A percentile compares a stretch with the other conserved stretches of the same genome.
Conservation (phyloP, 2,329 filamentous ascomycete genomes). For the Colletotrichum cereale region DNA sequence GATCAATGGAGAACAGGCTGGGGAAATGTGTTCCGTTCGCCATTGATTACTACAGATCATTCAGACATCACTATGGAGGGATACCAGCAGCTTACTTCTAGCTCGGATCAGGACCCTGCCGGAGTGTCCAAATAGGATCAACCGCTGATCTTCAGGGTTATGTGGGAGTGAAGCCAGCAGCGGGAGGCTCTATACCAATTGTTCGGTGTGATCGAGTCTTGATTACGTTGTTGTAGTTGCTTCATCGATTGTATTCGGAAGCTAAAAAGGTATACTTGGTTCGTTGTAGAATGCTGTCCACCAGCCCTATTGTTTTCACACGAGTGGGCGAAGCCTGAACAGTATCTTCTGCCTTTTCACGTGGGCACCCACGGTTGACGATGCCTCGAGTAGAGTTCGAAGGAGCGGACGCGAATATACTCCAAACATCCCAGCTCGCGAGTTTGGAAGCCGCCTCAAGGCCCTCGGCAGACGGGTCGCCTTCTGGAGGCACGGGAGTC, state of each 20-base stretch:
- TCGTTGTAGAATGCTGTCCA: not conserved
- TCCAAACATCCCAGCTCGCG: not conserved
- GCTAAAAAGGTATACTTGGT: not conserved
- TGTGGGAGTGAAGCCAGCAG: not conserved
- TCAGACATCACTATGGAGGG: too few relatives aligned
- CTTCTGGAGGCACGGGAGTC: not conserved
- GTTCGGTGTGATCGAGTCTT: not conserved
- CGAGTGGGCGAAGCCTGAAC: too few relatives aligned
- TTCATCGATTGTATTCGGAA: not conserved
- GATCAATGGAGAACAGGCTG: not conserved
- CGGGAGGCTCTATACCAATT: too few relatives aligned
- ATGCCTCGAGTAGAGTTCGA: not conserved
- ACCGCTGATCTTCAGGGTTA: not conserved
- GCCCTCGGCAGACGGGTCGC: not conserved
- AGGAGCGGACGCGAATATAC: not conserved
- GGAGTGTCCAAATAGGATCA: not conserved
- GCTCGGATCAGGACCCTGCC: not conserved
- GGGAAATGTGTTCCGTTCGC: not conserved
- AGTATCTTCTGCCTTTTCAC: not conserved
- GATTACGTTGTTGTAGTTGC: not conserved
- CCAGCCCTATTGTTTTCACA: not conserved
- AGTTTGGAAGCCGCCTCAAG: slow-evolving; percentile 4
- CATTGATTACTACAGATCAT: too few relatives aligned
- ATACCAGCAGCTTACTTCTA: too few relatives aligned
- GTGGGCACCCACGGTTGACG: not conserved